Evolutionary conservation across 495 filamentous ascomycete species (phyloP).

Genomic region (Trichoderma reesei): DNA sequence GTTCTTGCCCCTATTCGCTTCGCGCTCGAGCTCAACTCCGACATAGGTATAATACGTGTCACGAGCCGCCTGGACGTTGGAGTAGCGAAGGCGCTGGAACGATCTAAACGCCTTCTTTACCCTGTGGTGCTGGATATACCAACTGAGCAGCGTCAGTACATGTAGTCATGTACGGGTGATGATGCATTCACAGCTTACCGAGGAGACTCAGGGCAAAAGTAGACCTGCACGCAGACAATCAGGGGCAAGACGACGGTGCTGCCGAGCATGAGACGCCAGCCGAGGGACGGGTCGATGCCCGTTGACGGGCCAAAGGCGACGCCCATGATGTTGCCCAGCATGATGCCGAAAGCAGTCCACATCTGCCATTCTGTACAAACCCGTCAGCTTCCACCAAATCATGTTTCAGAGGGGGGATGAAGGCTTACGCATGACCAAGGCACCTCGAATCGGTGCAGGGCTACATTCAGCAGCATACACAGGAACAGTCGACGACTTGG

Average conservation of each 20-base stretch:
- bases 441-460: slow-evolving; percentile 64
- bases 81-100: slow-evolving; percentile 55
- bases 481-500: slow-evolving; percentile 71
- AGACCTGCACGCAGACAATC: slow-evolving; percentile 60
- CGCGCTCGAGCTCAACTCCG: slow-evolving; percentile 54
- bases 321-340: slow-evolving; percentile 64
- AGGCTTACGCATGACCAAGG: slow-evolving; percentile 33
- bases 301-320: slow-evolving; percentile 60
- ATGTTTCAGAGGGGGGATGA: no score
- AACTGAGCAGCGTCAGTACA: slow-evolving; percentile 34
- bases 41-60: slow-evolving; percentile 77
- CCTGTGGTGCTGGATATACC: slow-evolving; percentile 65
- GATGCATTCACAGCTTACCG: not conserved
- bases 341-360: slow-evolving; percentile 80
- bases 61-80: slow-evolving; percentile 67
- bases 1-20: slow-evolving; percentile 45
- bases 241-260: slow-evolving; percentile 68
- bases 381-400: no score
- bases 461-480: slow-evolving; percentile 67
- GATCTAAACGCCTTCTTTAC: slow-evolving; percentile 56
- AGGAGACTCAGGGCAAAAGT: slow-evolving; percentile 58
- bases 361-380: slow-evolving; percentile 70
- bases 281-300: slow-evolving; percentile 47
- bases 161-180: no score
- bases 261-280: slow-evolving; percentile 79